These are phyloP conservation scores for Coniferiporia sulphurascens DNA, from an alignment of 1,284 basidiomycete genomes.

Conservation along the genomic window DNA sequence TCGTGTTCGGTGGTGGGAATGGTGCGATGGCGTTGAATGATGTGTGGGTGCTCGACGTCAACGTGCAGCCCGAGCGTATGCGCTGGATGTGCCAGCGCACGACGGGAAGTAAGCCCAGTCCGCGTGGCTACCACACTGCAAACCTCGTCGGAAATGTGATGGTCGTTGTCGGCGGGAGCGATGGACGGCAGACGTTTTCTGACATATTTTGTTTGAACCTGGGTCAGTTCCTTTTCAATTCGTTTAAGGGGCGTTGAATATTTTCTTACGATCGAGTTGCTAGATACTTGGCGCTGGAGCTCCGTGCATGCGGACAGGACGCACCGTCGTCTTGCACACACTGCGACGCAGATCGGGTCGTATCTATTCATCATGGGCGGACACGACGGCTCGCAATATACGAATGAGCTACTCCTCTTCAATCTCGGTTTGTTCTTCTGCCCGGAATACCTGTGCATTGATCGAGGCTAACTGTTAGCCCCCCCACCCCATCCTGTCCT, in stretches of 20 bases:
- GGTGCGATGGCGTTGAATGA: conserved; percentile 87
- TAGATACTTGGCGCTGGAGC: conserved; percentile 72
- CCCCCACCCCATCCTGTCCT: conserved; percentile 24
- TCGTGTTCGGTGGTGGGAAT: conserved; percentile 91
- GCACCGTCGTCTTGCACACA: conserved; percentile 79
- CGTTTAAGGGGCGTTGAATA: not conserved
- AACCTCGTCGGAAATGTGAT: conserved; percentile 83
- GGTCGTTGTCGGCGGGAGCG: conserved; percentile 79
- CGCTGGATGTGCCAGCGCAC: conserved; percentile 61
- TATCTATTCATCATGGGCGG: conserved; percentile 89
- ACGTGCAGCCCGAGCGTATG: conserved; percentile 41
- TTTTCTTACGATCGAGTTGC: conserved; percentile 7
- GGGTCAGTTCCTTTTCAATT: conserved; percentile 46
- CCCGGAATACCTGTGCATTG: not conserved
- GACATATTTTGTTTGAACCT: conserved; percentile 87
- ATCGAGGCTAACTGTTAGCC: conserved; percentile 1
- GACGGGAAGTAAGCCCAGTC: conserved; percentile 48
- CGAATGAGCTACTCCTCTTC: conserved; percentile 76
- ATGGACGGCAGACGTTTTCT: conserved; percentile 75
- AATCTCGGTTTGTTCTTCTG: conserved; percentile 63
- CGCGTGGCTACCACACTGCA: conserved; percentile 87
- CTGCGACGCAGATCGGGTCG: conserved; percentile 88
- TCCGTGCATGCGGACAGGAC: conserved; percentile 48
- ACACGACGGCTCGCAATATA: conserved; percentile 78
- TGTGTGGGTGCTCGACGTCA: conserved; percentile 80